These are phyloP conservation scores for Tolypocladium capitatum DNA, from an alignment of 2,329 filamentous ascomycete species.

Conservation along the genomic window DNA sequence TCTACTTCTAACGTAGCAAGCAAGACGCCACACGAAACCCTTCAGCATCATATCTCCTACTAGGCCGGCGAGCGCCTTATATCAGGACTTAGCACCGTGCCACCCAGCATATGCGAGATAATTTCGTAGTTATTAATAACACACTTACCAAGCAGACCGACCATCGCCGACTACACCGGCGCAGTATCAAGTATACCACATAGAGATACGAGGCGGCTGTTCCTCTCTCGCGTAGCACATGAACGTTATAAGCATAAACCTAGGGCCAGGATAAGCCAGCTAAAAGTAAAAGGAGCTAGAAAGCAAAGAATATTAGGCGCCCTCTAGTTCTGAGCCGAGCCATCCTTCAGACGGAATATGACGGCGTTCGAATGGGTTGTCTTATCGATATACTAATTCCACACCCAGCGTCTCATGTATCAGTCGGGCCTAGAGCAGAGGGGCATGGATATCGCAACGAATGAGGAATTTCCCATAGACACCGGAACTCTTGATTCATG, in stretches of 20 bases:
- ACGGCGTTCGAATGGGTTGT: slow-evolving; percentile 50
- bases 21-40: too few relatives aligned
- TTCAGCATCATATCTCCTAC: too few relatives aligned
- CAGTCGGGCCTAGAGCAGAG: too few relatives aligned
- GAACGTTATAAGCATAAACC: slow-evolving; percentile 49
- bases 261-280: slow-evolving; percentile 25
- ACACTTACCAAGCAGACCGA: slow-evolving; percentile 24
- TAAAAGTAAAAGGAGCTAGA: slow-evolving; percentile 23
- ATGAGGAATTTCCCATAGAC: too few relatives aligned
- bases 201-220: slow-evolving; percentile 45
- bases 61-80: too few relatives aligned
- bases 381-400: slow-evolving; percentile 23
- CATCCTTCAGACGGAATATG: slow-evolving; percentile 49
- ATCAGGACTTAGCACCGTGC: not conserved
- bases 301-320: slow-evolving; percentile 39
- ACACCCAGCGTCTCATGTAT: not conserved
- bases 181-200: slow-evolving; percentile 48
- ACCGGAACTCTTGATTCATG: not conserved
- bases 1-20: too few relatives aligned
- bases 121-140: too few relatives aligned
- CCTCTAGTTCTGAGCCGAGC: slow-evolving; percentile 42
- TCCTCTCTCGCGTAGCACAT: slow-evolving; percentile 54
- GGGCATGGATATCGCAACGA: too few relatives aligned
- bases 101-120: not conserved
- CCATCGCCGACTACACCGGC: slow-evolving; percentile 46